phyloP scores from a whole-genome alignment of 108 stramenopile genomes.

The Hondaea fermentalgiana region DNA sequence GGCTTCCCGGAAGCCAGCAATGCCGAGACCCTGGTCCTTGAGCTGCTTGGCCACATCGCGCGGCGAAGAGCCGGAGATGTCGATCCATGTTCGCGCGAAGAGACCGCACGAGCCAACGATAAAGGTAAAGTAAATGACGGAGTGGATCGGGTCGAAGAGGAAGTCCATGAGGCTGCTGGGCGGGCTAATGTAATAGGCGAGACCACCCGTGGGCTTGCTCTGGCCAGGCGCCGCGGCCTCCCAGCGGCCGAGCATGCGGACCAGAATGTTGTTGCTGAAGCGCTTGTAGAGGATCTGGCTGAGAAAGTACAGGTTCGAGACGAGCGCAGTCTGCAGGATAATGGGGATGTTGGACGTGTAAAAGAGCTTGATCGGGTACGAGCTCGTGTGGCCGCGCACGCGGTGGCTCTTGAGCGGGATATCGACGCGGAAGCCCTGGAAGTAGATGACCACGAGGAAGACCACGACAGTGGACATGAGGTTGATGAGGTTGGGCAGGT shows the following conservation, averaged over 20 bases:
- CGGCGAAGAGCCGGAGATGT: conserved; percentile 88
- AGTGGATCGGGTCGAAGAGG: conserved; percentile 94
- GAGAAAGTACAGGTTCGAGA: conserved; percentile 96
- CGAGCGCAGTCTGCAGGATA: conserved; percentile 94
- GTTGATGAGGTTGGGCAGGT: conserved; percentile 95
- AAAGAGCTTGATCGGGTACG: conserved; percentile 72
- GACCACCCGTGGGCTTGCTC: conserved; percentile 90
- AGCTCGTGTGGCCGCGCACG: conserved; percentile 23
- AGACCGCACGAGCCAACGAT: conserved; percentile 93
- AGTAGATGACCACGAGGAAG: conserved; percentile 96
- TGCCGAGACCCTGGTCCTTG: conserved; percentile 72
- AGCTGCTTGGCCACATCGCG: conserved; percentile 98
- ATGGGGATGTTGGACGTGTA: conserved; percentile 99
- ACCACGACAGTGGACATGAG: conserved; percentile 86
- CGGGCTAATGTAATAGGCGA: conserved; percentile 99
- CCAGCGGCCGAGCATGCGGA: conserved; percentile 96
- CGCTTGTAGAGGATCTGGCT: conserved; percentile 96
- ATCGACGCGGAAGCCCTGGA: conserved; percentile 97
- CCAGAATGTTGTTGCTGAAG: conserved; percentile 83
- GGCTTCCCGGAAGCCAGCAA: conserved; percentile 69
- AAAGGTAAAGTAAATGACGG: conserved; percentile 93
- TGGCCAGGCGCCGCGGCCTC: conserved; percentile 70
- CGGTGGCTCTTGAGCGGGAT: conserved; percentile 55
- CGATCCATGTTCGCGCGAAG: conserved; percentile 98
- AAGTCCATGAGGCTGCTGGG: conserved; percentile 81